Percentiles rank a stretch among this genome's conserved stretches.
These are phyloP conservation scores for Phytophthora quininea DNA, from an alignment of 352 stramenopile genomes.

Conservation along the genomic window DNA sequence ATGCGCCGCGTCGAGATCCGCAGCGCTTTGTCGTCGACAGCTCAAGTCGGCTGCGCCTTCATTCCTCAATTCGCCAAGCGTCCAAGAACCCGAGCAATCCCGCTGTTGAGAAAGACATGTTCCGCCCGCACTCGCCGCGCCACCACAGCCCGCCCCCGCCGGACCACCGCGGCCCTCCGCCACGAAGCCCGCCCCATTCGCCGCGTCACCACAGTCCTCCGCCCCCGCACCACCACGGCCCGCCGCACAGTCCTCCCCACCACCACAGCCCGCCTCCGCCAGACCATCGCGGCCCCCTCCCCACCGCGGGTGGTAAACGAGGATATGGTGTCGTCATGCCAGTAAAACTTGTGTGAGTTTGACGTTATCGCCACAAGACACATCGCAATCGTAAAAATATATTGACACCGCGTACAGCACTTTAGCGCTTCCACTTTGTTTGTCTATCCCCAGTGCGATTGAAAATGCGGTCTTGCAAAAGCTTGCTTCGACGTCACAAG, in stretches of 20 bases:
- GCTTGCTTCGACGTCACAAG: no score
- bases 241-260: neutral
- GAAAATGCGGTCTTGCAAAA: no score
- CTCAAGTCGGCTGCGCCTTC: neutral
- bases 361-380: neutral
- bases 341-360: slow-evolving; percentile 3
- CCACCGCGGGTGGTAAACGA: slow-evolving; percentile 22
- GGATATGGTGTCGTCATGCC: neutral
- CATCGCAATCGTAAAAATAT: neutral
- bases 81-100: slow-evolving; percentile 1
- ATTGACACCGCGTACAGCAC: neutral
- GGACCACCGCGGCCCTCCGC: slow-evolving; percentile 8
- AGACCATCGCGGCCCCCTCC: slow-evolving; percentile 12
- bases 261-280: slow-evolving; percentile 19
- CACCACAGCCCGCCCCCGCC: slow-evolving; percentile 19
- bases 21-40: neutral
- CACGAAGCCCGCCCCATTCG: slow-evolving; percentile 5
- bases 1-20: neutral
- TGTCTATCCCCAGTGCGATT: neutral
- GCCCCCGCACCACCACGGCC: slow-evolving; percentile 12
- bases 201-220: slow-evolving; percentile 16
- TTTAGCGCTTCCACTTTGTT: neutral
- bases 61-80: slow-evolving; percentile 26
- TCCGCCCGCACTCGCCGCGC: slow-evolving; percentile 17
- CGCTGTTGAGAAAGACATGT: slow-evolving; percentile 16